These are phyloP conservation scores for Cucurbita moschata DNA, from an alignment of 306 rosid species.

Conservation along the genomic window DNA sequence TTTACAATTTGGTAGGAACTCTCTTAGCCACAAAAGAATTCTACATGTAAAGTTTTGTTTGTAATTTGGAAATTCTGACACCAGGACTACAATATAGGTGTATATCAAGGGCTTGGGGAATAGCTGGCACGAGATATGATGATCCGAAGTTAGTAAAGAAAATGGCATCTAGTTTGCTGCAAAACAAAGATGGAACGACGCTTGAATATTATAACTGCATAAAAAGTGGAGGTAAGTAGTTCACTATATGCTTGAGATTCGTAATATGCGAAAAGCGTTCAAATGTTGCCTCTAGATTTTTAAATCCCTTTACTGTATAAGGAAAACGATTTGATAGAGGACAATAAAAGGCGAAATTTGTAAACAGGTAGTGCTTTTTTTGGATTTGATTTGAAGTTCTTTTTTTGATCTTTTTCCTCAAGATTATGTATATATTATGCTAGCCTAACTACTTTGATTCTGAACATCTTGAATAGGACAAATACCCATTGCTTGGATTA, in stretches of 20 bases:
- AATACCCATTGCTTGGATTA: constrained; percentile 53
- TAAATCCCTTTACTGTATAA: neutral
- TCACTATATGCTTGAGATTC: constrained; percentile 3
- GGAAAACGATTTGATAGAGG: neutral
- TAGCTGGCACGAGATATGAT: constrained; percentile 64
- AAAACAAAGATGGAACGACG: constrained; percentile 18
- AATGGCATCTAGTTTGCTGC: constrained; percentile 32
- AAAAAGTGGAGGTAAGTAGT: constrained; percentile 51
- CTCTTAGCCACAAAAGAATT: neutral
- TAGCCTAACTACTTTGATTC: constrained; percentile 9
- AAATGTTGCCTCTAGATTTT: neutral
- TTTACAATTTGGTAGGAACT: neutral
- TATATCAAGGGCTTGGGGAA: constrained; percentile 70
- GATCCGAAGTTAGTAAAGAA: constrained; percentile 57
- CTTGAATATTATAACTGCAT: constrained; percentile 54
- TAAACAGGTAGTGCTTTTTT: neutral
- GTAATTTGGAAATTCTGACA: constrained; percentile 10
- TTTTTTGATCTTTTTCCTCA: neutral
- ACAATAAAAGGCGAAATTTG: neutral
- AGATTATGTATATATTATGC: neutral
- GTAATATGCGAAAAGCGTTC: neutral
- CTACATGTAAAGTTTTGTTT: neutral
- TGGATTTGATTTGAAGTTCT: neutral
- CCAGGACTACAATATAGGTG: constrained; percentile 36
- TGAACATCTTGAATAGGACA: constrained; percentile 35